Base-by-base conservation (phyloP, 2,329 filamentous ascomycete species). In the Claviceps sp. region DNA sequence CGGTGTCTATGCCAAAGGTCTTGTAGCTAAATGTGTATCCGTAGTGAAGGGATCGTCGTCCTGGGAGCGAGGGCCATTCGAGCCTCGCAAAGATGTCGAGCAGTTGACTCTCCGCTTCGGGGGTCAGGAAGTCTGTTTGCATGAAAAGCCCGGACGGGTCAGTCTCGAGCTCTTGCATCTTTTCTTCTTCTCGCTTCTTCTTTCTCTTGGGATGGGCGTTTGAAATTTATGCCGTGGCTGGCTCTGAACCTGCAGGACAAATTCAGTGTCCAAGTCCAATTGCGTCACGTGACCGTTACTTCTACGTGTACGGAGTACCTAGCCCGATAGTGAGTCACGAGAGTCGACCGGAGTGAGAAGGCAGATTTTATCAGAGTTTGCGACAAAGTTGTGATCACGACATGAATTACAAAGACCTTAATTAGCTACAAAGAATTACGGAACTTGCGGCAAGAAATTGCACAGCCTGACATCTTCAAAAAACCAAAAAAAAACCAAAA, bases 1-100 rank as follows among this genome's bases (percentile, higher is more conserved):
- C 48, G 63, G 0, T 69, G 65, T 57, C 78, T 24, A 79, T 70
- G 1, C 72, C 74, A 54, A 79, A 79, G 1, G 76, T 79, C 58
- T 76, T 77, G 60, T 79, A 79, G 66, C 75, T 73, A 58, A 79
- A 79, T 0, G 73, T 76, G 59, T 78, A 76, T 49, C 76, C 76
- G 56, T 74, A 79, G 59, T 79, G 76, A 16, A 54, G 51, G 20
- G 53, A 54, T 5, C 53, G 50, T 24, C 53, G 51, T 16, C 53
- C 53, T 14, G 53, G 53, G 7, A 50, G 45, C 3, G 38, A 20
- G 0, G 53, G 53, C 53, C 53, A 54, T 13, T 53, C 48, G 38
- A 53, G 53, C 8, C 22, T 24, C 20, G 51, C 7, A n/a, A 54
- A 43, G 13, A 51, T 24, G 20, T 65, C 57, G 48, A 77, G 59